Base-by-base conservation (phyloP, 495 filamentous ascomycete species). In the Cercophora scortea region DNA sequence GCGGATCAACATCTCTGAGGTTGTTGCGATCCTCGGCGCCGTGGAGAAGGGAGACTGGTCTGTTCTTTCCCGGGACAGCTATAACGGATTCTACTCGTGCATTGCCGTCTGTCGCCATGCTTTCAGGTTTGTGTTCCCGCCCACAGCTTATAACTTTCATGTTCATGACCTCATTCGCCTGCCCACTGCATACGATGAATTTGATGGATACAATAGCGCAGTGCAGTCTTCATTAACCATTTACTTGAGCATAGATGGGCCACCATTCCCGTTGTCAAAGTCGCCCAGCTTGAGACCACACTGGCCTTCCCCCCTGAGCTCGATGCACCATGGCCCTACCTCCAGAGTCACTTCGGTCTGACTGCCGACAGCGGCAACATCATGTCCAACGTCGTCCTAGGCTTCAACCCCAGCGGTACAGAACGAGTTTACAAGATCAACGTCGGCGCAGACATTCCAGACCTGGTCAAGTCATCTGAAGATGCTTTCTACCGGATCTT, bases 21-120 rank as follows among this genome's bases (percentile, higher is more conserved):
- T 70, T 11, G 47, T 47, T 11, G 7, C 48, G 1, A 34, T 69
- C 3, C 55, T 69, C 12, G 40, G 46, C 8, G 61, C 58, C 0
- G 59, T 55, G 7, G 61, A 62, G 6, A 55, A 58, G 2, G 62
- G 61, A 7, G 40, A 52, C 6, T 70, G 60, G 65, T 54, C 54
- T 39, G 49, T 55, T 2, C 55, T 63, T 33, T 56, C 61, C 2
- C 59, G 60, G 17, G 64, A 71, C 19, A 50, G 46, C 1, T 67
- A 64, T 45, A 74, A 74, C 42, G 71, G 57, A 1, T 68, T 72
- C 32, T 74, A 67, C 48, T 61, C 58, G 44, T 73, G 70, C 45
- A 57, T 72, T 18, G 62, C 64, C 13, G 58, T 54, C 45, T 59
- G 54, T 35, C 56, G 71, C 2, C 71, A 74, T 54, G 70, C 66